A percentile compares a stretch with the other conserved stretches of the same genome.
phyloP scores from a whole-genome alignment of 169 alveolate genomes.

The Amoebophrya sp. region DNA sequence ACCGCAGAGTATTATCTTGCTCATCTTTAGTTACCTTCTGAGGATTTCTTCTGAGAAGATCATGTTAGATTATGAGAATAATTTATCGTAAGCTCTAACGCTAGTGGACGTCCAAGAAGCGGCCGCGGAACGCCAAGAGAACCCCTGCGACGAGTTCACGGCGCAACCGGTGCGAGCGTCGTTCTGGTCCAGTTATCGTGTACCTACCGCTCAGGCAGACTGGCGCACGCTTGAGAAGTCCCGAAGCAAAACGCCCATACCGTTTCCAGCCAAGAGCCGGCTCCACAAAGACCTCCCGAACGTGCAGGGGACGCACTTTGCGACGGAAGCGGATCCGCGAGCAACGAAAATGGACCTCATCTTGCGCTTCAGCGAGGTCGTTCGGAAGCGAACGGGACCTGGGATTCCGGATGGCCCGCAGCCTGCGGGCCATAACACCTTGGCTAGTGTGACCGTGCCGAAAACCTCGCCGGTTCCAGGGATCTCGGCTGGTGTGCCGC shows the following conservation, averaged over 20 bases:
- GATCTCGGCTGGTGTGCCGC: not conserved
- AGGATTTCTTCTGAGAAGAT: too few species aligned
- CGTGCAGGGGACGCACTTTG: not conserved
- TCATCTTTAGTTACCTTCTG: too few species aligned
- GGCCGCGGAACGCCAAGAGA: too few species aligned
- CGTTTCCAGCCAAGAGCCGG: not conserved
- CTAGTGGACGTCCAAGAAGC: too few species aligned
- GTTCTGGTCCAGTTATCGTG: not conserved
- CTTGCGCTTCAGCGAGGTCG: not conserved
- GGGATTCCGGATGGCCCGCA: not conserved
- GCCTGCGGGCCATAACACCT: not conserved
- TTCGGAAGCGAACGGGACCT: not conserved
- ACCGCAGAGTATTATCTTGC: too few species aligned
- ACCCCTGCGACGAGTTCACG: constrained; percentile 26
- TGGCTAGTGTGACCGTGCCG: not conserved
- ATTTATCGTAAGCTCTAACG: too few species aligned
- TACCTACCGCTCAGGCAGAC: not conserved
- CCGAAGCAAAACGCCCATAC: not conserved
- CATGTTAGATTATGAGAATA: too few species aligned
- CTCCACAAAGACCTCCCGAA: not conserved
- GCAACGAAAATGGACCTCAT: not conserved
- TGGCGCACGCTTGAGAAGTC: not conserved
- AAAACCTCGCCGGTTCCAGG: not conserved
- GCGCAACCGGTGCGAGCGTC: not conserved
- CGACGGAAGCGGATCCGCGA: constrained; percentile 7